Evolutionary conservation across 202 grass and related monocot species (phyloP).

Genomic region (Zizania palustris): DNA sequence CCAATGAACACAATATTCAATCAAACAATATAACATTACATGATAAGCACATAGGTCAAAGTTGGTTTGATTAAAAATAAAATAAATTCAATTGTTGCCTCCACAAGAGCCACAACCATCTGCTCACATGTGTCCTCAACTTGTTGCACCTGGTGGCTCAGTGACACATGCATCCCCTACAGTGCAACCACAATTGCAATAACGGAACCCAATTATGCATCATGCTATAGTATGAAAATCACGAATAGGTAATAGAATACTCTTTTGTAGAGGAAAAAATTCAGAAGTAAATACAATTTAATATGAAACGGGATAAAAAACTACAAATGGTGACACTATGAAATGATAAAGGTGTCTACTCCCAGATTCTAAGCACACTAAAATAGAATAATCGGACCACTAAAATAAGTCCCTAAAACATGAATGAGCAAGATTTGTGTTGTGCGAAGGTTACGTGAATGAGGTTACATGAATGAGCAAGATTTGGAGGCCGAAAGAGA

Average conservation of each 20-base stretch:
- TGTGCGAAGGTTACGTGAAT: no score
- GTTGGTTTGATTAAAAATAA: no score
- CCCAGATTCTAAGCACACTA: background rate
- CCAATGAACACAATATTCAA: no score
- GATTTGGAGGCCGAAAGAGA: no score
- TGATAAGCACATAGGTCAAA: no score
- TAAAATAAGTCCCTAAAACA: no score
- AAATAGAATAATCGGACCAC: background rate
- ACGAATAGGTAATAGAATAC: background rate
- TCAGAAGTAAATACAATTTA: background rate
- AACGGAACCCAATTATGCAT: background rate
- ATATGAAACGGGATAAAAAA: background rate
- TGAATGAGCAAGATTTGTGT: no score
- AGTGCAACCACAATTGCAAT: background rate
- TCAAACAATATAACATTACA: no score
- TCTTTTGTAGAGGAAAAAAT: background rate
- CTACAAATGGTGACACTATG: background rate
- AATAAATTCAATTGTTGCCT: no score
- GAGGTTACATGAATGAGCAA: no score
- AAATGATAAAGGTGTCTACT: conserved; percentile 4
- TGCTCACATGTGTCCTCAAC: conserved; percentile 65
- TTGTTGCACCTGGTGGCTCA: conserved; percentile 78
- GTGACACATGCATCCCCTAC: conserved; percentile 76
- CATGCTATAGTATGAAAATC: conserved; percentile 5
- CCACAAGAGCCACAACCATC: conserved; percentile 62